A percentile compares a stretch with the other conserved stretches of the same genome.
Evolutionary conservation across 2,329 filamentous ascomycete species (phyloP).

Genomic region (Hymenoscyphus albidus): DNA sequence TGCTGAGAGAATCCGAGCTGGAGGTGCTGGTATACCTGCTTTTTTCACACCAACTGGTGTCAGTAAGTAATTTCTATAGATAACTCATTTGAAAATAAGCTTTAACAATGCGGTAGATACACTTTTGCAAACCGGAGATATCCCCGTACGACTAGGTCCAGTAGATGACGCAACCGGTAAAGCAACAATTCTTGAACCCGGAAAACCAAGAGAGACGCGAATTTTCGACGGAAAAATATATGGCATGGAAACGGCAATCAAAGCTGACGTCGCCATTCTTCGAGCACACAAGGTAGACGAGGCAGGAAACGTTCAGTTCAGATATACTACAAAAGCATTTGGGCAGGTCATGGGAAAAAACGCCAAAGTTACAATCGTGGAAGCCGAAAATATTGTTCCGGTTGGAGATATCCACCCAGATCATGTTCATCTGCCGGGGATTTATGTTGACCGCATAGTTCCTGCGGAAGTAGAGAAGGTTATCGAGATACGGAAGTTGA

Average conservation of each 20-base stretch:
- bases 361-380: constrained; percentile 72
- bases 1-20: constrained; percentile 68
- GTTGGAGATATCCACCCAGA: constrained; percentile 69
- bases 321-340: constrained; percentile 73
- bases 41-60: constrained; percentile 77
- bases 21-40: constrained; percentile 72
- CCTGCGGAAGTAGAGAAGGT: constrained; percentile 67
- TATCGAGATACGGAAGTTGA: constrained; percentile 65
- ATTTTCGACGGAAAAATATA: constrained; percentile 70
- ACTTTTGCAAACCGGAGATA: constrained; percentile 63
- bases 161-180: constrained; percentile 41
- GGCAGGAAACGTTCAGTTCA: constrained; percentile 75
- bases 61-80: constrained; percentile 42
- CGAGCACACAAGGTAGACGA: constrained; percentile 73
- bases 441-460: constrained; percentile 79
- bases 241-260: constrained; percentile 72
- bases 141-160: constrained; percentile 59
- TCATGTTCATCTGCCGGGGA: constrained; percentile 73
- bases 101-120: constrained; percentile 45
- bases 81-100: constrained; percentile 3
- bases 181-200: constrained; percentile 54
- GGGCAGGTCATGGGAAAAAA: constrained; percentile 78
- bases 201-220: constrained; percentile 64
- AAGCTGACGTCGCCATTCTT: constrained; percentile 73
- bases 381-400: constrained; percentile 80